Evolutionary conservation across 805 yeast genomes (phyloP).

Genomic region (Zygosaccharomyces pseudorouxii): DNA sequence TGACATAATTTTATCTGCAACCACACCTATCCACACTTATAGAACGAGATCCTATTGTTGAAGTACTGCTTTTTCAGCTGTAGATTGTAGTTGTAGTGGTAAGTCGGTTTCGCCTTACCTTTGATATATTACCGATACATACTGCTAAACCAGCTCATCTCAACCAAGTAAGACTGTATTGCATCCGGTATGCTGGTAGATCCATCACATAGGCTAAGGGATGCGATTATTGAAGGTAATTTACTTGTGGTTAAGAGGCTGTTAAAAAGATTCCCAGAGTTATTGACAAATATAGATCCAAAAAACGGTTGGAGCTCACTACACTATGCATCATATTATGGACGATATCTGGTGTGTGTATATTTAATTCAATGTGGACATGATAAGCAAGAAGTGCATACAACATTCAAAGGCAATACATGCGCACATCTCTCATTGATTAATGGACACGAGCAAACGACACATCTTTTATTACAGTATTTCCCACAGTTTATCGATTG

Average conservation of each 20-base stretch:
- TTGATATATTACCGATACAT: neutral
- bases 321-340: constrained; percentile 75
- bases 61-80: neutral
- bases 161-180: neutral
- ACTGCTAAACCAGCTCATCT: neutral
- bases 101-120: neutral
- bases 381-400: constrained; percentile 46
- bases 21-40: neutral
- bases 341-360: constrained; percentile 64
- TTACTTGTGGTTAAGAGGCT: constrained; percentile 59
- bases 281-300: constrained; percentile 65
- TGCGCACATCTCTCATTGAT: constrained; percentile 67
- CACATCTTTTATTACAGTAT: constrained; percentile 68
- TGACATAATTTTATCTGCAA: constrained; percentile 31
- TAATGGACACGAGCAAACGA: constrained; percentile 63
- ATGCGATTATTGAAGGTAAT: constrained; percentile 61
- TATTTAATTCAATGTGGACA: constrained; percentile 53
- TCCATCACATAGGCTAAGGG: constrained; percentile 60
- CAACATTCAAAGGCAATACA: constrained; percentile 54
- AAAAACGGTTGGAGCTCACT: constrained; percentile 75
- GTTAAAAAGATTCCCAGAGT: constrained; percentile 61
- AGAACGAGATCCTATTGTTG: neutral
- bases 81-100: neutral
- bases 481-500: constrained; percentile 51
- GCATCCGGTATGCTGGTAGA: constrained; percentile 36